Base-by-base conservation (phyloP, 2,329 filamentous ascomycete species). In the Graphilbum sp. region DNA sequence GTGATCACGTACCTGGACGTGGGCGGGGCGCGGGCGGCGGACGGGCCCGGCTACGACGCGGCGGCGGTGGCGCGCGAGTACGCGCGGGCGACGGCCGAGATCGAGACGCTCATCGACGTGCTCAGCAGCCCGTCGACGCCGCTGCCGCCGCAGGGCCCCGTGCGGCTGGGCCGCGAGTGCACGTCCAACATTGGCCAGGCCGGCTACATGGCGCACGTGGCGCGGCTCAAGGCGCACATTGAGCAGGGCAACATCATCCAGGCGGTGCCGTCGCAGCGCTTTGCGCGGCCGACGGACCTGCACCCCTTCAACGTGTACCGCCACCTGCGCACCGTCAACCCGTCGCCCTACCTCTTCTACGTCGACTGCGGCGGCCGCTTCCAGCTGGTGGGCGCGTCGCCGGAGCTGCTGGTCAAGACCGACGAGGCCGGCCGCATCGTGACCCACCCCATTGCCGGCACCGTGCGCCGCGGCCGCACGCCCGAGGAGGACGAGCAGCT, bases 231-330 rank as follows among this genome's bases (percentile, higher is more conserved):
- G 65, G 69, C 85, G 59, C 88, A 96, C 64, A 96, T 98, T 49
- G 70, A 75, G 49, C 70, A 73, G 45, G 90, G 90, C 48, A 86
- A 96, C 63, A 96, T 98, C 54, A 96, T 98, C 60, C 90, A 98
- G 58, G 85, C 86, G 1, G 90, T 98, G 15, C 90, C 90, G 2
- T 95, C 86, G 32, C 90, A 98, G 61, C 76, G 90, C 37, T 83
- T 96, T 53, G 79, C 87, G 8, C 74, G 88, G 21, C 87, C 87
- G 13, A 98, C 90, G 3, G 76, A 74, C 40, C 66, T 98, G 32
- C 90, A 98, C 57, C 88, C 90, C 0, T 98, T 96, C 69, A 98
- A 96, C 64, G 83, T 98, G 51, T 98, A 96, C 67, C 77, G 88
- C 39, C 85, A 94, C 55, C 70, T 98, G 29, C 83, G 90, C 45